phyloP scores from a whole-genome alignment of 2,329 filamentous ascomycete species.

The Sporothrix euskadiensis region DNA sequence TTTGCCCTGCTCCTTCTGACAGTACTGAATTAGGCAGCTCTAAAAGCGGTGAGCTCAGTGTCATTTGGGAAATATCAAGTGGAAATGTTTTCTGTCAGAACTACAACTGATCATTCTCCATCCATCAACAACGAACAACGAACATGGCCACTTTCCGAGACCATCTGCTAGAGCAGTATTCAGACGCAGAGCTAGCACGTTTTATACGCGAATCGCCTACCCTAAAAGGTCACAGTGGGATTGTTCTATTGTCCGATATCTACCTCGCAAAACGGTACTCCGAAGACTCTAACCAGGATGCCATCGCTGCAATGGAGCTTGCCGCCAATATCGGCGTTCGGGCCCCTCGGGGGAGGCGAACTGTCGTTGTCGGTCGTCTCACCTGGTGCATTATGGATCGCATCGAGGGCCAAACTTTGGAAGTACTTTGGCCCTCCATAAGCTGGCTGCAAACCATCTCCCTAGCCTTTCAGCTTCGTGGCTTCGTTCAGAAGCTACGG shows the following conservation, averaged over 20 bases:
- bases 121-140: slow-evolving; percentile 21
- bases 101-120: background rate
- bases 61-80: too few species aligned
- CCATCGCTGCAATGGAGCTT: slow-evolving; percentile 24
- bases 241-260: slow-evolving; percentile 21
- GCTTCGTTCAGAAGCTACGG: slow-evolving; percentile 24
- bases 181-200: slow-evolving; percentile 21
- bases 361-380: slow-evolving; percentile 18
- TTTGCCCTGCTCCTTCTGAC: background rate
- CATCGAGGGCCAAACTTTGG: slow-evolving; percentile 24
- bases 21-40: too few species aligned
- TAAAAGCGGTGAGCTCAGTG: too few species aligned
- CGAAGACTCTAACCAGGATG: slow-evolving; percentile 17
- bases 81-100: background rate
- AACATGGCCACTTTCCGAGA: slow-evolving; percentile 26
- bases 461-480: slow-evolving; percentile 26
- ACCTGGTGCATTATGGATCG: slow-evolving; percentile 26
- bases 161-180: slow-evolving; percentile 23
- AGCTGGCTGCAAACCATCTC: slow-evolving; percentile 25
- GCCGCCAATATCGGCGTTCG: slow-evolving; percentile 23
- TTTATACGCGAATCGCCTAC: slow-evolving; percentile 21
- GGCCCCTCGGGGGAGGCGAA: slow-evolving; percentile 21
- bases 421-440: slow-evolving; percentile 26
- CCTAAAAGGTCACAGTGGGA: slow-evolving; percentile 20
- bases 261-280: slow-evolving; percentile 22